phyloP scores from a whole-genome alignment of 805 yeast genomes.

The Candida hispaniensis region DNA sequence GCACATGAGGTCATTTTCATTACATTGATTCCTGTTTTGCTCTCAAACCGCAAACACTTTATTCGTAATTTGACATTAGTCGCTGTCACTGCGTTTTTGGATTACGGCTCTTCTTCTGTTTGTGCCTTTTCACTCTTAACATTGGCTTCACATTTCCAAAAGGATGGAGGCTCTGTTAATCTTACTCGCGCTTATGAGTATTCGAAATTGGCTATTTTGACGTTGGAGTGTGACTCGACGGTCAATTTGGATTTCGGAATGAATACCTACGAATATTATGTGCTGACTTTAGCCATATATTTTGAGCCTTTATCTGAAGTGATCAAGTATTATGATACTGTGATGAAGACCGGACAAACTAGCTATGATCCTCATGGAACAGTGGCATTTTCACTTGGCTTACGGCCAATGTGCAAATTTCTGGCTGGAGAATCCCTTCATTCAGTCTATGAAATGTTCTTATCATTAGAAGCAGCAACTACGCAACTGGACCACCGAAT shows the following conservation, averaged over 20 bases:
- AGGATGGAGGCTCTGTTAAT: constrained; percentile 28
- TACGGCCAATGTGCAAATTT: constrained; percentile 23
- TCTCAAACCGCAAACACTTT: constrained; percentile 26
- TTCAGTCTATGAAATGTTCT: constrained; percentile 19
- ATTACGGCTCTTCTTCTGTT: constrained; percentile 33
- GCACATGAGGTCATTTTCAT: constrained; percentile 36
- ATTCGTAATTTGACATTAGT: constrained; percentile 30
- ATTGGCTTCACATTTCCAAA: constrained; percentile 29
- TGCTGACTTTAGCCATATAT: constrained; percentile 34
- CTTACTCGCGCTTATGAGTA: constrained; percentile 34
- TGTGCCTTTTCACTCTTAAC: constrained; percentile 35
- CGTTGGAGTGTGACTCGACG: constrained; percentile 30
- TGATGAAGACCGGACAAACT: constrained; percentile 22
- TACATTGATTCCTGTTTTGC: constrained; percentile 31
- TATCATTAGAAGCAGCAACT: constrained; percentile 18
- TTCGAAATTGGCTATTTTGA: constrained; percentile 32
- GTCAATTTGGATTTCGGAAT: constrained; percentile 32
- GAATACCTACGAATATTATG: constrained; percentile 35
- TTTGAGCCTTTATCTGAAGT: constrained; percentile 34
- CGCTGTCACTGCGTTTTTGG: constrained; percentile 31
- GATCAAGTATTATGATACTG: constrained; percentile 25
- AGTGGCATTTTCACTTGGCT: constrained; percentile 20
- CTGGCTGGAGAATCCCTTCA: constrained; percentile 22
- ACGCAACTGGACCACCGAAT: constrained; percentile 18
- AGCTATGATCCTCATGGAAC: constrained; percentile 22